Evolutionary conservation across 2,329 filamentous ascomycete species (phyloP), one percentile per base, ranked within the genome.

Genomic region (Claviceps quebecensis): DNA sequence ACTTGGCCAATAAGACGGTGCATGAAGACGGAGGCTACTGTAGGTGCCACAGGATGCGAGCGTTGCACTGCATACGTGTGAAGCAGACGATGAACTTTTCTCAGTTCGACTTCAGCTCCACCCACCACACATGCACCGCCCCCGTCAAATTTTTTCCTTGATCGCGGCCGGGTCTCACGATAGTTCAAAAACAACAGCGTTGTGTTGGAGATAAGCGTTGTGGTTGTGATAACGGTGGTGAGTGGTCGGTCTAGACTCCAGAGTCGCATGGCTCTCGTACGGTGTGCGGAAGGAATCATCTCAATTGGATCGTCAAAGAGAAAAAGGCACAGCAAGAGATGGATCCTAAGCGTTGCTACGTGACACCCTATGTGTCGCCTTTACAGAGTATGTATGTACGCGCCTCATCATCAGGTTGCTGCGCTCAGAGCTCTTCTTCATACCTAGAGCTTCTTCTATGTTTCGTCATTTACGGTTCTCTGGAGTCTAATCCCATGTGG

Each of bases 11-110:
- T 50, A 8, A 43, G 45, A 37, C 13, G 8, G n/a, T 44, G 48
- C 45, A 48, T 46, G 36, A 23, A n/a, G 22, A 36, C 34, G 38
- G 34, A 26, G 48, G 46, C 40, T 26, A 45, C 48, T 46, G 48
- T 40, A 50, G 52, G 45, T 50, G 52, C 45, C 50, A 47, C 50
- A 50, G 47, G 51, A 47, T 23, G 48, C 40, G n/a, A 45, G 46
- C 16, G 49, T 54, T 47, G 22, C 46, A 54, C 37, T 47, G 49
- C 52, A 52, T 51, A 26, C 26, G 29, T 39, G 44, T 29, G 36
- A 44, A 23, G 47, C 26, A 36, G 43, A 23, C 47, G 49, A 46
- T 44, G 52, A 52, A 47, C 49, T 50, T 53, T 43, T 26, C 50
- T 48, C 49, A 50, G 37, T 14, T 45, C 48, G 48, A 46, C 47